Percentiles rank a stretch among this genome's conserved stretches.
These are phyloP conservation scores for Naganishia cerealis DNA, from an alignment of 1,284 basidiomycete species.

Conservation along the genomic window DNA sequence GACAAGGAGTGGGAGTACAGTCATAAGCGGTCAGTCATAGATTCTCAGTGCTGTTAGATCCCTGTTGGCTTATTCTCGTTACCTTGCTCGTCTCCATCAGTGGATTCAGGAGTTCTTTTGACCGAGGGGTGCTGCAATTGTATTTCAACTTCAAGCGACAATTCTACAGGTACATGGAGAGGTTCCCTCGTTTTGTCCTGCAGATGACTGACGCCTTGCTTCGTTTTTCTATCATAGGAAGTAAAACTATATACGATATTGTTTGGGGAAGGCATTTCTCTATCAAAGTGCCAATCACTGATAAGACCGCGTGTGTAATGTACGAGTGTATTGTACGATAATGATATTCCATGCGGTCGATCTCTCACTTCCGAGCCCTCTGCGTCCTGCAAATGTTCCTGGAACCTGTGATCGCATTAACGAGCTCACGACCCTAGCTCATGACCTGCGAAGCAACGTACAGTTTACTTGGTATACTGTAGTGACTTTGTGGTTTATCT, in stretches of 20 bases:
- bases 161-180: constrained; percentile 41
- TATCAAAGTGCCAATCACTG: background rate
- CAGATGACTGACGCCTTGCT: background rate
- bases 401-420: too few species aligned
- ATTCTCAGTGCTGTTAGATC: background rate
- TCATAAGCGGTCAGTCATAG: constrained; percentile 73
- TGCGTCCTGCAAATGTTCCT: background rate
- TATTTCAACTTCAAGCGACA: constrained; percentile 52
- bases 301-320: background rate
- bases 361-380: background rate
- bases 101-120: constrained; percentile 61
- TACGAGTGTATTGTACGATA: background rate
- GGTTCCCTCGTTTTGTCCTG: background rate
- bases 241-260: background rate
- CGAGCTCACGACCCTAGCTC: too few species aligned
- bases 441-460: too few species aligned
- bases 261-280: background rate
- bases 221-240: background rate
- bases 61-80: background rate
- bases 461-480: too few species aligned
- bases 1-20: constrained; percentile 98
- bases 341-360: background rate
- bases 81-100: constrained; percentile 37
- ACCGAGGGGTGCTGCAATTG: constrained; percentile 59
- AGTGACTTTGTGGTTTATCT: too few species aligned